Percentiles rank a stretch among this genome's conserved stretches.
Conservation (phyloP, 2,329 filamentous ascomycete genomes). For the Aspergillus bombycis region DNA sequence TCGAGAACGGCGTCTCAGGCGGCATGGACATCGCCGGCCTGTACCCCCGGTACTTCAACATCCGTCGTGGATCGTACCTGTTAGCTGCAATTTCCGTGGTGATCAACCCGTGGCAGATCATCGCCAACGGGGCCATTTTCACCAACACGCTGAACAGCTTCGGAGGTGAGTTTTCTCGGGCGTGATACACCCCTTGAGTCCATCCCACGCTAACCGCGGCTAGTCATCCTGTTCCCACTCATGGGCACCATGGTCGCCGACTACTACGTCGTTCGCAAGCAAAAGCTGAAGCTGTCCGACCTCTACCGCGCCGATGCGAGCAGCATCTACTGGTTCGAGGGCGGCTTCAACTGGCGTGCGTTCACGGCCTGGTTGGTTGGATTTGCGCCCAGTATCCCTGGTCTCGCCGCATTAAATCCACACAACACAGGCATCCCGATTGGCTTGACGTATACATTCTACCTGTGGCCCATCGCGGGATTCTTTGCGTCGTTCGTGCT, state of each 20-base stretch:
- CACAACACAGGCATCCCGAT: not conserved
- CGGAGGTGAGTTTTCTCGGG: slow-evolving; percentile 21
- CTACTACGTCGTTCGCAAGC: slow-evolving; percentile 39
- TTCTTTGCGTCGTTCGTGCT: not conserved
- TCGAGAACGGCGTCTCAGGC: slow-evolving; percentile 32
- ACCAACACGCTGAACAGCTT: slow-evolving; percentile 51
- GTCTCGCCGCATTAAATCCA: not conserved
- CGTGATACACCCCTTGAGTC: not conserved
- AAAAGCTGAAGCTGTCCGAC: slow-evolving; percentile 47
- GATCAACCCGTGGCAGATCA: slow-evolving; percentile 55
- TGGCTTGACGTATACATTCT: not conserved
- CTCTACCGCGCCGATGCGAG: slow-evolving; percentile 44
- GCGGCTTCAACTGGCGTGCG: slow-evolving; percentile 51
- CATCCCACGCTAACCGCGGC: not conserved
- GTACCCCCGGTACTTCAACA: slow-evolving; percentile 58
- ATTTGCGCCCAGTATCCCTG: not conserved
- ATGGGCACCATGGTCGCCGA: slow-evolving; percentile 35
- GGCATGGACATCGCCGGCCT: slow-evolving; percentile 58
- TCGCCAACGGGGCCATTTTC: slow-evolving; percentile 52
- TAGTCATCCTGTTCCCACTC: not conserved
- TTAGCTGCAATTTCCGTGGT: slow-evolving; percentile 12
- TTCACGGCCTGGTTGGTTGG: slow-evolving; percentile 30
- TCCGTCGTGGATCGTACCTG: slow-evolving; percentile 55
- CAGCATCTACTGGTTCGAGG: slow-evolving; percentile 48
- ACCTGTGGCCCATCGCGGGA: not conserved